These are phyloP conservation scores for Dendrobium huoshanense DNA, from an alignment of 106 monocot genomes.

Conservation along the genomic window DNA sequence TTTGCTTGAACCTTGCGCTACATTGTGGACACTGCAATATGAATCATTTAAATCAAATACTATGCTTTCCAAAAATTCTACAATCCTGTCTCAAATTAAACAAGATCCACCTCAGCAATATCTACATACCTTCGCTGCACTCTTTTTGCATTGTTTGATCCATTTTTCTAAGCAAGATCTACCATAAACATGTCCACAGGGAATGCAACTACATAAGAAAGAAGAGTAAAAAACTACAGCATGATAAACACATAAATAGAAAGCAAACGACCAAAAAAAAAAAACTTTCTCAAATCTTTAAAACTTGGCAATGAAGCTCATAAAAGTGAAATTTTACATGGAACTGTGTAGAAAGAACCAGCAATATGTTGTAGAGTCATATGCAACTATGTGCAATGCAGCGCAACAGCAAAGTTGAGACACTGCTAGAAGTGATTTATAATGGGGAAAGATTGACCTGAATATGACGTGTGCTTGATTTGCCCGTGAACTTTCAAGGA, in stretches of 20 bases:
- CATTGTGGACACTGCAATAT: slow-evolving; percentile 47
- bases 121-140: slow-evolving; percentile 40
- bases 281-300: neutral
- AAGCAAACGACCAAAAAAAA: neutral
- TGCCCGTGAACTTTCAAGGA: too few relatives aligned
- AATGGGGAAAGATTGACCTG: too few relatives aligned
- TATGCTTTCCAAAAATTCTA: neutral
- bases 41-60: neutral
- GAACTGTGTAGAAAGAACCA: neutral
- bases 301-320: neutral
- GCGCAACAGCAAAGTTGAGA: neutral
- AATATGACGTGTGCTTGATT: too few relatives aligned
- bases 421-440: neutral
- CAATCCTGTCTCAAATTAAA: neutral
- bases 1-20: slow-evolving; percentile 20
- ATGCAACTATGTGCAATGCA: neutral
- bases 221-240: neutral
- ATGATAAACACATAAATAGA: neutral
- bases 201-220: slow-evolving; percentile 53
- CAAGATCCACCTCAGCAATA: neutral
- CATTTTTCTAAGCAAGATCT: slow-evolving; percentile 72
- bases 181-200: slow-evolving; percentile 81
- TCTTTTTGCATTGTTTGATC: slow-evolving; percentile 36
- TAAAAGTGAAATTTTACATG: neutral
- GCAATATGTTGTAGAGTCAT: neutral